A percentile compares a stretch with the other conserved stretches of the same genome.
phyloP scores from a whole-genome alignment of 306 rosid species.

The Prunus padus region DNA sequence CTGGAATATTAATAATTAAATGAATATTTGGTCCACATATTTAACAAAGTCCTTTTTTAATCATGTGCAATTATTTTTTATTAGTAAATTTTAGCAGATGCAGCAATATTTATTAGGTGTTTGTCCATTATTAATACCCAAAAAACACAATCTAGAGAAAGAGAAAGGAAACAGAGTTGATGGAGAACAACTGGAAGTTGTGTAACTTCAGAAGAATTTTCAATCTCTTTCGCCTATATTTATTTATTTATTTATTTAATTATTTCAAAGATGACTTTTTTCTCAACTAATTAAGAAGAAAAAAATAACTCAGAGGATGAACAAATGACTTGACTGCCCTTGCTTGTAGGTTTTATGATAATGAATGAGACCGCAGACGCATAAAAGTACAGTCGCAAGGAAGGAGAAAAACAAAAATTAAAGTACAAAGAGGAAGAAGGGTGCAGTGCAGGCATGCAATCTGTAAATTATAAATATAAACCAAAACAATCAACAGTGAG shows the following conservation, averaged over 20 bases:
- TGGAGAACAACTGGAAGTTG: constrained; percentile 57
- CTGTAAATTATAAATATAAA: neutral
- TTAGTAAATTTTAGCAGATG: no score
- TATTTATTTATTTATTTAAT: neutral
- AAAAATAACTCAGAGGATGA: neutral
- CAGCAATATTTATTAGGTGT: no score
- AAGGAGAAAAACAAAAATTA: neutral
- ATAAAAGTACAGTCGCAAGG: neutral
- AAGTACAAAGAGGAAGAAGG: neutral
- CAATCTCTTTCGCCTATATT: neutral
- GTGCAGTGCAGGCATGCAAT: neutral
- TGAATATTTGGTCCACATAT: neutral
- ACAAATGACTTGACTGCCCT: neutral
- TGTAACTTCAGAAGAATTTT: constrained; percentile 17
- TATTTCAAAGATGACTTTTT: neutral
- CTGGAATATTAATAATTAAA: neutral
- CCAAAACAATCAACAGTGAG: neutral
- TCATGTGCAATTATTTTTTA: no score
- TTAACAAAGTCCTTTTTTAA: no score
- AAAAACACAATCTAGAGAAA: constrained; percentile 21
- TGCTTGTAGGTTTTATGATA: neutral
- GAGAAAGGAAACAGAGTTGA: constrained; percentile 23
- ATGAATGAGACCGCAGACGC: neutral
- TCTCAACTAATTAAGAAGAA: neutral
- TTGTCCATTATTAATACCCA: no score